Evolutionary conservation across 768 basidiomycete genomes (phyloP), one percentile per base, ranked within the genome.

Genomic region (Leccinum boreale): DNA sequence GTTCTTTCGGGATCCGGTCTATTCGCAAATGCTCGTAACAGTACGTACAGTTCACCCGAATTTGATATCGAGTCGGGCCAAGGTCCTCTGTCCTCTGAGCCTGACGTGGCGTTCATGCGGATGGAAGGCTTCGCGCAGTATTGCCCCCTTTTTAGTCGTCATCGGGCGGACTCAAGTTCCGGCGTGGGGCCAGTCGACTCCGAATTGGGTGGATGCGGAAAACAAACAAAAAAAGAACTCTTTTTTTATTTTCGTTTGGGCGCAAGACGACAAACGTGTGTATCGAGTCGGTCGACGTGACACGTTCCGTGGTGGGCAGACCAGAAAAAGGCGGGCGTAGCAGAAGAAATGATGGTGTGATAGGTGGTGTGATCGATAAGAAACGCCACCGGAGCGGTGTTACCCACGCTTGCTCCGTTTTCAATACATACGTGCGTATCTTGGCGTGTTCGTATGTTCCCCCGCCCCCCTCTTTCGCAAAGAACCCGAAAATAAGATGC

Each of bases 211-310:
- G 42, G 5, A 44, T 11, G 11, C 42, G 42, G 42, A 44, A 19
- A 11, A 44, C 42, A 44, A 39, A 17, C 56, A 19, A 19, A 35
- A 35, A 45, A n/a, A n/a, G 48, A 19, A 15, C 7, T 21, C 29
- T 33, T 21, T 48, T 21, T 10, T 29, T 24, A 17, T 15, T n/a
- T 26, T 29, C 9, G 3, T 50, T 19, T 31, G 49, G 26, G 45
- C 14, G 45, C 7, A 31, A 12, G 17, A 21, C 1, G 5, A 2
- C 29, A 19, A 60, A 53, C 9, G 54, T 53, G 28, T 17, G 49
- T 48, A 61, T 67, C 61, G 61, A 58, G 64, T 67, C 61, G 64
- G 61, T 42, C 35, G 10, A 58, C 56, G 6, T 45, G 58, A 58
- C 63, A 63, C 67, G 67, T 67, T 59, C 48, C 10, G 53, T 51